These are phyloP conservation scores for Nemania sp. DNA, from an alignment of 2,329 filamentous ascomycete species.

Conservation along the genomic window DNA sequence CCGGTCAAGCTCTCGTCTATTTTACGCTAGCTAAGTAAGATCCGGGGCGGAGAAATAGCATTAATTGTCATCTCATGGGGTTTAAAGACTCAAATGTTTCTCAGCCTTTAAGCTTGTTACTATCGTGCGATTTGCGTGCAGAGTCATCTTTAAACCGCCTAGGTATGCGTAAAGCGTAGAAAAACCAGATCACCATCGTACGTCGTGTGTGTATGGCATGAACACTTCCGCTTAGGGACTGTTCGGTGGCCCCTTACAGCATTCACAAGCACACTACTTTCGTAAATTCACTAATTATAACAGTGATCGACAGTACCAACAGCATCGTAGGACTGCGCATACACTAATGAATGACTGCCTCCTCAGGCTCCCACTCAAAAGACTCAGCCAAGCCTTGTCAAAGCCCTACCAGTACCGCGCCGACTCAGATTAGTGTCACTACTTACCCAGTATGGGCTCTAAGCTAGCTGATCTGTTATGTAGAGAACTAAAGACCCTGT, in stretches of 20 bases:
- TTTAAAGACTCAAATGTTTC: not conserved
- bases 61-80: conserved; percentile 26
- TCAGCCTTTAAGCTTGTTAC: conserved; percentile 7
- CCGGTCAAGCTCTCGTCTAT: not conserved
- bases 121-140: not conserved
- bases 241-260: not conserved
- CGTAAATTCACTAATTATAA: conserved; percentile 28
- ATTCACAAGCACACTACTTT: not conserved
- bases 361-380: conserved; percentile 20
- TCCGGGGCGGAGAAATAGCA: conserved; percentile 5
- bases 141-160: not conserved
- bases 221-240: not conserved
- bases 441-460: not conserved
- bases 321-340: conserved; percentile 7
- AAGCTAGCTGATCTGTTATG: not conserved
- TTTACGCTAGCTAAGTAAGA: conserved; percentile 11
- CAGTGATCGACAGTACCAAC: conserved; percentile 25
- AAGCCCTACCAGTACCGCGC: conserved; percentile 20
- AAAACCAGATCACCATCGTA: not conserved
- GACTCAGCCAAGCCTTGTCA: conserved; percentile 16
- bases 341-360: conserved; percentile 9
- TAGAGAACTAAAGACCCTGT: not conserved
- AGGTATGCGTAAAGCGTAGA: not conserved
- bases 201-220: conserved; percentile 14
- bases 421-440: conserved; percentile 5